Conservation (phyloP, 441 rosid genomes). For the Pelargonium myrrhifolium region DNA sequence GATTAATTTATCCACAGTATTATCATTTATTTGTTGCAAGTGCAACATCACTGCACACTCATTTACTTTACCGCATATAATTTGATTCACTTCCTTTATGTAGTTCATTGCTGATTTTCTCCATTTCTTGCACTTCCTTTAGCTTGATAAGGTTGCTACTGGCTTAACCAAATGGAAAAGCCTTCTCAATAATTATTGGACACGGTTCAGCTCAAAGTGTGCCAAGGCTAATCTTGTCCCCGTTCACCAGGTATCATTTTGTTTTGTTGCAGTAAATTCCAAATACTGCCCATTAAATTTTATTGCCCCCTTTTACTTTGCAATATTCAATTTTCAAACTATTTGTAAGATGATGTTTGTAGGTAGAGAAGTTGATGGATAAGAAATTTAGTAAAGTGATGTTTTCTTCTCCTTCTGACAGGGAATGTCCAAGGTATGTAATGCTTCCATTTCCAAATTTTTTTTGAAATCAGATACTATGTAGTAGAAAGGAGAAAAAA, state of each 20-base stretch:
- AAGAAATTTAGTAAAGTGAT: constrained; percentile 62
- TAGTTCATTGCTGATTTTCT: not conserved
- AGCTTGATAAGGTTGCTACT: constrained; percentile 8
- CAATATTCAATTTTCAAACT: constrained; percentile 9
- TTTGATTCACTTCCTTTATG: not conserved
- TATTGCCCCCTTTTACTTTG: constrained; percentile 10
- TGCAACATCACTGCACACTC: not conserved
- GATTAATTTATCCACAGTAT: not conserved
- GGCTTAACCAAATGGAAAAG: constrained; percentile 5
- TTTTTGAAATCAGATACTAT: not conserved
- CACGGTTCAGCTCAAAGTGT: constrained; percentile 5
- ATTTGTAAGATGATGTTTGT: constrained; percentile 19
- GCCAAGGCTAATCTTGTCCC: constrained; percentile 1
- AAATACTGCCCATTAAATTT: constrained; percentile 13
- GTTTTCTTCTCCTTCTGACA: constrained; percentile 76
- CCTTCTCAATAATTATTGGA: constrained; percentile 6
- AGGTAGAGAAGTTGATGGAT: constrained; percentile 99
- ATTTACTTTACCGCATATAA: too few species aligned
- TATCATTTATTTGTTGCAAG: constrained; percentile 1
- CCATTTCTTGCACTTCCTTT: not conserved
- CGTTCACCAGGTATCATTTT: constrained; percentile 28
- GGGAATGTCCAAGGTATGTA: constrained; percentile 78
- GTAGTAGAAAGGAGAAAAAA: not conserved
- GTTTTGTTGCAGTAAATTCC: constrained; percentile 18
- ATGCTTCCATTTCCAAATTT: constrained; percentile 5